Conservation (phyloP, 192 early-diverging fungal genomes). For the Glomus cerebriforme region DNA sequence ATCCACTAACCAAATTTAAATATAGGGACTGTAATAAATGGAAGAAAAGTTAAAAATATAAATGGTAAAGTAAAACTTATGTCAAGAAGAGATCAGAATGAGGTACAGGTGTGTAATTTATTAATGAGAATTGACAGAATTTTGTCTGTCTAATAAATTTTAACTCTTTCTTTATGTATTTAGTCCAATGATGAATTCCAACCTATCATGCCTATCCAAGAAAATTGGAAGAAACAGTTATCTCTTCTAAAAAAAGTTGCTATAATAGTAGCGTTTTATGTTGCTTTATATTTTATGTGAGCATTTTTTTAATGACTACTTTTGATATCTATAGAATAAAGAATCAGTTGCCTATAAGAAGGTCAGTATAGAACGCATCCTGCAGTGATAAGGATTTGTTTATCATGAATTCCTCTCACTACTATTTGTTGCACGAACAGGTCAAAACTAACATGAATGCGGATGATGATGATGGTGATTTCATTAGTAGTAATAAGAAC, state of each 20-base stretch:
- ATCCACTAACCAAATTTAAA: not conserved
- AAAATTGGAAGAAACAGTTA: not conserved
- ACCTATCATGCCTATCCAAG: no score
- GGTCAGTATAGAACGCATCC: no score
- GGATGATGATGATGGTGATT: no score
- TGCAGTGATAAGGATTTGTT: no score
- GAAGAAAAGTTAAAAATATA: not conserved
- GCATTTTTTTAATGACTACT: constrained; percentile 20
- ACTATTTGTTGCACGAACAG: no score
- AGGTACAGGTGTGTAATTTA: not conserved
- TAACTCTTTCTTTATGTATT: not conserved
- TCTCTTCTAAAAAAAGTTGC: not conserved
- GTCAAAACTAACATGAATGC: no score
- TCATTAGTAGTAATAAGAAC: no score
- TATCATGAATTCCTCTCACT: no score
- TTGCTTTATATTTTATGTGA: constrained; percentile 1
- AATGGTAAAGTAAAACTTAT: not conserved
- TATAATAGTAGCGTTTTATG: not conserved
- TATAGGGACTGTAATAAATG: not conserved
- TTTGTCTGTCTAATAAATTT: not conserved
- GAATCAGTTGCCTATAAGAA: no score
- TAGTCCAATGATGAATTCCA: constrained; percentile 7
- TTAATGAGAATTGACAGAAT: constrained; percentile 11
- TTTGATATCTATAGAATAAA: no score
- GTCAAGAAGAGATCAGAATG: not conserved